phyloP scores from a whole-genome alignment of 495 filamentous ascomycete genomes.

The Neurospora sp. region DNA sequence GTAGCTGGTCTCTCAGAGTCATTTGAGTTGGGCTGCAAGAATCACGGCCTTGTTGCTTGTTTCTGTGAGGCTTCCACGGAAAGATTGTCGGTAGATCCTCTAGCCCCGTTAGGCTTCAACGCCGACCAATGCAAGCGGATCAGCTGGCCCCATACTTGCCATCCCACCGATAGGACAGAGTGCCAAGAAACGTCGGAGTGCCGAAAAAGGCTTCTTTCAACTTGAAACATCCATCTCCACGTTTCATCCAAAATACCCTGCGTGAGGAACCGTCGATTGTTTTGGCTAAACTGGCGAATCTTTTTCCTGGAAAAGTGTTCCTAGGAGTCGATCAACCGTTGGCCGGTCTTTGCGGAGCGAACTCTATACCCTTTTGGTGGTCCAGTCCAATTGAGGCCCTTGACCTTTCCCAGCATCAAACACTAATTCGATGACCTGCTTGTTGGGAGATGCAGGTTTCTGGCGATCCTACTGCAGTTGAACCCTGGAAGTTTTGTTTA shows the following conservation, averaged over 20 bases:
- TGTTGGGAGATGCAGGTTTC: background rate
- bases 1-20: background rate
- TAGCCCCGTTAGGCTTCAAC: background rate
- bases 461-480: background rate
- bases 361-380: background rate
- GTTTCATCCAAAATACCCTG: background rate
- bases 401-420: background rate
- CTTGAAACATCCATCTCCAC: background rate
- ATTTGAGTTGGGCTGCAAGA: background rate
- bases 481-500: background rate
- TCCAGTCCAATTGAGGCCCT: background rate
- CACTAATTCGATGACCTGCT: background rate
- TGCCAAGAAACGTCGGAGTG: background rate
- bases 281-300: background rate
- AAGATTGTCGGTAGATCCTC: background rate
- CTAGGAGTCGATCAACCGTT: background rate
- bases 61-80: background rate
- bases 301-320: background rate
- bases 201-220: background rate
- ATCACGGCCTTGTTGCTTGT: background rate
- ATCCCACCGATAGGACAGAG: background rate
- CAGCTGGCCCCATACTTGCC: background rate
- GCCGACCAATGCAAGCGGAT: background rate
- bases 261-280: background rate
- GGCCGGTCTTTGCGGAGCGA: background rate